Evolutionary conservation across 1,284 basidiomycete species (phyloP).

Genomic region (Apiotrichum akiyoshidainum): DNA sequence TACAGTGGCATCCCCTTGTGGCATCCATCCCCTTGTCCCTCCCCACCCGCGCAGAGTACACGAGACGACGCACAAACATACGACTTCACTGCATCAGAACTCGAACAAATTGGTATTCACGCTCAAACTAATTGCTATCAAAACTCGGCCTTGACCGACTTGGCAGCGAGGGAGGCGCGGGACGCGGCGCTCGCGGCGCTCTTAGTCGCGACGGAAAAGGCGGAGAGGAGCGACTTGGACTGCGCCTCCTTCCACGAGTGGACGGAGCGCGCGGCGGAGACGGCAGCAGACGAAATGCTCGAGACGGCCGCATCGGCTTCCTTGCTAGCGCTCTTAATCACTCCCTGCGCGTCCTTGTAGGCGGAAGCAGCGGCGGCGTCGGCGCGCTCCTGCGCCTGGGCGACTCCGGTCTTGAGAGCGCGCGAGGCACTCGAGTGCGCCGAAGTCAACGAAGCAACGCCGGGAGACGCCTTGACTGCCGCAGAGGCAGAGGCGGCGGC

Average conservation of each 20-base stretch:
- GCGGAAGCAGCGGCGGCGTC: slow-evolving; percentile 38
- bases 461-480: slow-evolving; percentile 37
- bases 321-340: slow-evolving; percentile 30
- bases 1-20: too few species aligned
- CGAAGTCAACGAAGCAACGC: slow-evolving; percentile 35
- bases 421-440: slow-evolving; percentile 44
- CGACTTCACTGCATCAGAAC: too few species aligned
- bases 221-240: slow-evolving; percentile 24
- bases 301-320: slow-evolving; percentile 37
- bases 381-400: slow-evolving; percentile 49
- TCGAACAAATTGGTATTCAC: too few species aligned
- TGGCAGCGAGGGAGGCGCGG: slow-evolving; percentile 35
- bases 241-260: slow-evolving; percentile 48
- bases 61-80: too few species aligned
- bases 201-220: slow-evolving; percentile 33
- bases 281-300: slow-evolving; percentile 35
- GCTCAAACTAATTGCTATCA: too few species aligned
- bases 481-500: slow-evolving; percentile 39
- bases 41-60: too few species aligned
- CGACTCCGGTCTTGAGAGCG: slow-evolving; percentile 37
- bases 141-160: slow-evolving; percentile 38
- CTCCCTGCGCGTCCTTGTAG: slow-evolving; percentile 49
- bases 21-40: too few species aligned
- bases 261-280: slow-evolving; percentile 28
- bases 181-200: slow-evolving; percentile 29